Evolutionary conservation across 768 basidiomycete species (phyloP).

Genomic region (Lentinula sp.): DNA sequence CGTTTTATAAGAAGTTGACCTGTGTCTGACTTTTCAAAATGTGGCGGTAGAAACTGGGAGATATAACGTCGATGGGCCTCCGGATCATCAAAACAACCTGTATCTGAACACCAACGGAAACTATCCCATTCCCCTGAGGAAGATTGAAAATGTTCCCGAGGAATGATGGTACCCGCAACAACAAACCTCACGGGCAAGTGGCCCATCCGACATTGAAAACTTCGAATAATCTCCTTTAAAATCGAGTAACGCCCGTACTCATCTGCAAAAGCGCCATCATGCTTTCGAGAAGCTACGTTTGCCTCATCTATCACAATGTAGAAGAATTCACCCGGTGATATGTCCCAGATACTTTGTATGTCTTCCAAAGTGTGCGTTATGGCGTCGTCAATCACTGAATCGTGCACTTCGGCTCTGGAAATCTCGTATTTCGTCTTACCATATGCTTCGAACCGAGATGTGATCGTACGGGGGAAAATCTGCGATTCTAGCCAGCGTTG

Average conservation of each 20-base stretch:
- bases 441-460: background rate
- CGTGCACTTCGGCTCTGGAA: background rate
- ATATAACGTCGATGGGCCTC: conserved; percentile 2
- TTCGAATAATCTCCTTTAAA: conserved; percentile 2
- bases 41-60: conserved; percentile 1
- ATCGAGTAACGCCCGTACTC: background rate
- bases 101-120: conserved; percentile 7
- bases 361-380: background rate
- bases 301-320: conserved; percentile 6
- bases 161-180: conserved; percentile 2
- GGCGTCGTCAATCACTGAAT: background rate
- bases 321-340: background rate
- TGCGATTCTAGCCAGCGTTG: background rate
- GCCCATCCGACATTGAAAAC: background rate
- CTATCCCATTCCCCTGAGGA: background rate
- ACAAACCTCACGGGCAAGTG: background rate
- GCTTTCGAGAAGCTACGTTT: background rate
- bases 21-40: background rate
- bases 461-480: background rate
- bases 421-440: background rate
- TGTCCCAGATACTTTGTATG: background rate
- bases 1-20: background rate
- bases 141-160: background rate
- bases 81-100: conserved; percentile 5
- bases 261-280: background rate